Conservation (phyloP, 2,329 filamentous ascomycete genomes). For the Xylaria sp. region DNA sequence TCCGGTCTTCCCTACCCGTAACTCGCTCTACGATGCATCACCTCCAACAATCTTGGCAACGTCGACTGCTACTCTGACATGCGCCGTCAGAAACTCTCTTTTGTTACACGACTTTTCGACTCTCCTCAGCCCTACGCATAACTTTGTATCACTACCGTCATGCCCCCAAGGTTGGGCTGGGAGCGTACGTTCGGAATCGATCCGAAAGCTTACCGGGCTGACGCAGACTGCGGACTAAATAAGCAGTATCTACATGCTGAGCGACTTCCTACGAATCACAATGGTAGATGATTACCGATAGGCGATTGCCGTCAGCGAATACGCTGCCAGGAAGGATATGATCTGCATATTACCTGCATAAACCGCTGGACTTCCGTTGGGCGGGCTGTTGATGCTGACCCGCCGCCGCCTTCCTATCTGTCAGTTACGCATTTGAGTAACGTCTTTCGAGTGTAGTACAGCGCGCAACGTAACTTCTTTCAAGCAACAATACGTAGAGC, state of each 20-base stretch:
- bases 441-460: constrained; percentile 12
- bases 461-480: not conserved
- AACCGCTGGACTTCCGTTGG: constrained; percentile 2
- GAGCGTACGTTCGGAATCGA: constrained; percentile 21
- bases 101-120: constrained; percentile 36
- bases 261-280: constrained; percentile 10
- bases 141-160: constrained; percentile 33
- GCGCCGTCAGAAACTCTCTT: constrained; percentile 19
- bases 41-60: constrained; percentile 28
- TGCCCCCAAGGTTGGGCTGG: constrained; percentile 10
- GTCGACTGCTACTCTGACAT: constrained; percentile 35
- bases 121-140: constrained; percentile 37
- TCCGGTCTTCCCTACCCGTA: constrained; percentile 4
- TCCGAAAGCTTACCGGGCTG: constrained; percentile 23
- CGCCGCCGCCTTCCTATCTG: constrained; percentile 13
- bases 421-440: constrained; percentile 13
- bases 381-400: constrained; percentile 10
- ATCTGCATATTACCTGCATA: constrained; percentile 30
- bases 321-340: constrained; percentile 14
- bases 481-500: not conserved
- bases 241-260: constrained; percentile 4
- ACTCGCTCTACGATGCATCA: constrained; percentile 12
- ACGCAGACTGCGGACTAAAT: constrained; percentile 19
- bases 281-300: constrained; percentile 2
- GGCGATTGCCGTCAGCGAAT: constrained; percentile 1